Percentiles rank a stretch among this genome's conserved stretches.
Evolutionary conservation across 192 early-diverging fungal species (phyloP).

Genomic region (Allomyces macrogynus): DNA sequence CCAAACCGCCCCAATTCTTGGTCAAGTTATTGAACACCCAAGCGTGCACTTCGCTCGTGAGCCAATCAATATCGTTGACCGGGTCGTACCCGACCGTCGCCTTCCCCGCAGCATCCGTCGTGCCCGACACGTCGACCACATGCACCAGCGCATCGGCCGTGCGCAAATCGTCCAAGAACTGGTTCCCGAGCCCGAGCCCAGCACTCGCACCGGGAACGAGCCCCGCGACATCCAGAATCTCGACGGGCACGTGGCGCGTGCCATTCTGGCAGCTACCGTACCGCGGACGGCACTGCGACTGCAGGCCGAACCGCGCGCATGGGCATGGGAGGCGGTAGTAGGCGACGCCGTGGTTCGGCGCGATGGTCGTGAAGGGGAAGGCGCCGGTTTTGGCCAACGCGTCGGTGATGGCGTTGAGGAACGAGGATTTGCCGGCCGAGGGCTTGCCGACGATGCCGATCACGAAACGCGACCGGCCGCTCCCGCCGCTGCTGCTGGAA

Average conservation of each 20-base stretch:
- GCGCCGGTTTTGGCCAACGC: conserved; percentile 67
- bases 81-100: conserved; percentile 65
- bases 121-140: conserved; percentile 67
- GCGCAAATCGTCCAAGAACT: conserved; percentile 62
- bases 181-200: conserved; percentile 54
- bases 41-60: conserved; percentile 46
- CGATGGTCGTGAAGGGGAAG: conserved; percentile 73
- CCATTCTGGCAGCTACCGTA: conserved; percentile 52
- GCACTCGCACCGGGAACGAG: conserved; percentile 62
- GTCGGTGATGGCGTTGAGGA: conserved; percentile 60
- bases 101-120: conserved; percentile 54
- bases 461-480: conserved; percentile 12
- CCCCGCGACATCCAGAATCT: conserved; percentile 63
- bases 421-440: conserved; percentile 62
- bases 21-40: conserved; percentile 55
- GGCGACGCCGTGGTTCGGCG: conserved; percentile 57
- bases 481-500: too few species aligned
- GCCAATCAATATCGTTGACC: conserved; percentile 65
- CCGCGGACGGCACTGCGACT: conserved; percentile 40
- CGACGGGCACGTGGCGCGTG: conserved; percentile 40
- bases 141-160: conserved; percentile 59
- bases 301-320: conserved; percentile 30
- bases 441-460: conserved; percentile 53
- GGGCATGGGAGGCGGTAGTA: conserved; percentile 56
- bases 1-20: conserved; percentile 44